These are phyloP conservation scores for Mortierella claussenii DNA, from an alignment of 192 early-diverging fungal species.

Conservation along the genomic window DNA sequence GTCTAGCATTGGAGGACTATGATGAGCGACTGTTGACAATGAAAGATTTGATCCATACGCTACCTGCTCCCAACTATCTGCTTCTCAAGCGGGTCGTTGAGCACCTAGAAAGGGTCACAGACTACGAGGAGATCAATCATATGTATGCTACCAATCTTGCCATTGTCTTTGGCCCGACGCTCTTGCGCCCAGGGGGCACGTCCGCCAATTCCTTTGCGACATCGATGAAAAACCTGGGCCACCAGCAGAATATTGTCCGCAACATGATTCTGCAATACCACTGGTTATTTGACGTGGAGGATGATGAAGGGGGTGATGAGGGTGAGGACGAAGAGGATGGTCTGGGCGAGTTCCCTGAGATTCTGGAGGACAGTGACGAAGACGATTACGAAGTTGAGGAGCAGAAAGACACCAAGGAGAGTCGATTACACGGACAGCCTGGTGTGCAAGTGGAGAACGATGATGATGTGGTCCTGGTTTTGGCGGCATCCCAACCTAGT, in stretches of 20 bases:
- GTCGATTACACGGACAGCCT: too few relatives aligned
- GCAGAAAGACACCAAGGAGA: background rate
- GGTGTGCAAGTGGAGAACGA: background rate
- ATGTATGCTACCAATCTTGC: conserved; percentile 93
- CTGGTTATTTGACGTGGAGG: conserved; percentile 79
- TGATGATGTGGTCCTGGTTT: background rate
- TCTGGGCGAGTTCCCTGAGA: conserved; percentile 31
- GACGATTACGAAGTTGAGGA: conserved; percentile 23
- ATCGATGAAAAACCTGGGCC: conserved; percentile 79
- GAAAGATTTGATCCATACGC: conserved; percentile 70
- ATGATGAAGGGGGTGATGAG: conserved; percentile 53
- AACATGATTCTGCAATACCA: conserved; percentile 82
- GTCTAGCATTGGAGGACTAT: conserved; percentile 67
- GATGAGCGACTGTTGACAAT: conserved; percentile 80
- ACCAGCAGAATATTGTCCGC: conserved; percentile 77
- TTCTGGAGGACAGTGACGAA: conserved; percentile 36
- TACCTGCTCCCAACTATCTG: conserved; percentile 70
- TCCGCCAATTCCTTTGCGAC: conserved; percentile 63
- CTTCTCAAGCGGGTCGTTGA: conserved; percentile 77
- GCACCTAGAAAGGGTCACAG: conserved; percentile 79
- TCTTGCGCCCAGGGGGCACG: conserved; percentile 74
- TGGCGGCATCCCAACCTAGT: background rate
- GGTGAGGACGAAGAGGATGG: conserved; percentile 19
- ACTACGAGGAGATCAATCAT: conserved; percentile 82
- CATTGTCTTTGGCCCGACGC: conserved; percentile 96